Evolutionary conservation across 164 flowering plant genomes (phyloP).

Genomic region (Dillenia turbinata): DNA sequence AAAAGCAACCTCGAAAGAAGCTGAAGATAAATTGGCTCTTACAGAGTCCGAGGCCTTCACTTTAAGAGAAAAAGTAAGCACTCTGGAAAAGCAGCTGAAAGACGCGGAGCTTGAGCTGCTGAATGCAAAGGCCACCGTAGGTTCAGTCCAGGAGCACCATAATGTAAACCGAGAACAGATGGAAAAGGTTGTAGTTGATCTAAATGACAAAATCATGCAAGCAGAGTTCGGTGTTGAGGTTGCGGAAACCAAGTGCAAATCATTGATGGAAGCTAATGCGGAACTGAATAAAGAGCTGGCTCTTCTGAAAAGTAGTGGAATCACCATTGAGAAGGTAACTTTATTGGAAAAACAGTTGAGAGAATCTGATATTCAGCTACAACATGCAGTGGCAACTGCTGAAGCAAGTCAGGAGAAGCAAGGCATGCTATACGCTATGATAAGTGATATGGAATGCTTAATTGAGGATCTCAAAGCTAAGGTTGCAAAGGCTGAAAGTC

Average conservation of each 20-base stretch:
- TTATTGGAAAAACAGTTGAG: conserved; percentile 41
- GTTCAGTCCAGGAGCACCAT: conserved; percentile 34
- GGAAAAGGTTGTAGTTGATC: conserved; percentile 35
- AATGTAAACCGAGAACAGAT: conserved; percentile 26
- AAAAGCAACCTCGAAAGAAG: conserved; percentile 29
- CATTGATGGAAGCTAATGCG: conserved; percentile 40
- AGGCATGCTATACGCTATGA: conserved; percentile 43
- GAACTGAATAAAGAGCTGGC: conserved; percentile 55
- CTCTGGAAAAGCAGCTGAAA: conserved; percentile 41
- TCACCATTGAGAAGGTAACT: conserved; percentile 24
- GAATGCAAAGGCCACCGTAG: conserved; percentile 22
- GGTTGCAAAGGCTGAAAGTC: conserved; percentile 44
- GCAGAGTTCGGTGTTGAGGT: conserved; percentile 44
- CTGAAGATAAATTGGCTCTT: conserved; percentile 31
- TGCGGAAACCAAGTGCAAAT: conserved; percentile 43
- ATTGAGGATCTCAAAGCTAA: conserved; percentile 52
- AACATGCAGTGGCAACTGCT: conserved; percentile 47
- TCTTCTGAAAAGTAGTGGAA: conserved; percentile 40
- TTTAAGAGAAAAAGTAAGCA: conserved; percentile 39
- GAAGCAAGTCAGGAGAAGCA: conserved; percentile 71
- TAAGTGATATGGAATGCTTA: conserved; percentile 58
- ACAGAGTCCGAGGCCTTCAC: conserved; percentile 33
- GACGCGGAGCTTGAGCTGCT: conserved; percentile 32
- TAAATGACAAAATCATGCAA: conserved; percentile 34
- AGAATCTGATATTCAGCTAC: conserved; percentile 39